Conservation (phyloP, 768 basidiomycete species). For the Pisolithus microcarpus region DNA sequence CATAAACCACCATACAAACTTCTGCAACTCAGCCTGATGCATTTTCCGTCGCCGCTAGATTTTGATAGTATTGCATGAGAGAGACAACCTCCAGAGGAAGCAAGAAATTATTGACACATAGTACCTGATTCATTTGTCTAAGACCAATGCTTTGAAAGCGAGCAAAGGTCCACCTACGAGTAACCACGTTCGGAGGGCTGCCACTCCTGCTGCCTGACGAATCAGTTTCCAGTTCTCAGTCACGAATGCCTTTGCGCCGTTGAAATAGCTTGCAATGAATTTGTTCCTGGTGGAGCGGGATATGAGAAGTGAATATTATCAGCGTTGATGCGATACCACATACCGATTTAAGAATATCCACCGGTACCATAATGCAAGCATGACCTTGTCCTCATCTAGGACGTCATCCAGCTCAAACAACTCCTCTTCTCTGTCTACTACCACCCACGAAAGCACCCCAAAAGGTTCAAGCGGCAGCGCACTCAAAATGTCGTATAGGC, state of each 20-base stretch:
- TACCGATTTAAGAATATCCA: constrained; percentile 66
- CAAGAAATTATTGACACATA: constrained; percentile 50
- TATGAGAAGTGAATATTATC: neutral
- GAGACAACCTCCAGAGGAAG: constrained; percentile 41
- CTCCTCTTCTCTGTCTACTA: constrained; percentile 70
- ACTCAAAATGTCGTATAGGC: constrained; percentile 57
- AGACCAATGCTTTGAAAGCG: neutral
- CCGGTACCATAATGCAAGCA: constrained; percentile 69
- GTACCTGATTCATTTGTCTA: constrained; percentile 33
- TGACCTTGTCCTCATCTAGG: constrained; percentile 69
- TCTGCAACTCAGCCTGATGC: neutral
- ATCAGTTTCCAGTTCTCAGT: constrained; percentile 60
- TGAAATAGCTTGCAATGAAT: constrained; percentile 50
- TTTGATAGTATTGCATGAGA: constrained; percentile 49
- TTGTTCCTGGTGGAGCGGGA: constrained; percentile 30
- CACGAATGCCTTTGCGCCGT: constrained; percentile 50
- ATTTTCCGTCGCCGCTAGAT: constrained; percentile 28
- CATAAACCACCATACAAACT: neutral
- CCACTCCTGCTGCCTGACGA: constrained; percentile 61
- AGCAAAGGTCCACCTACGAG: constrained; percentile 34
- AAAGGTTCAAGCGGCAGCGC: constrained; percentile 53
- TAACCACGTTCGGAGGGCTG: constrained; percentile 54
- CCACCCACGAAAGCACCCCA: constrained; percentile 61
- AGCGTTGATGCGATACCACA: constrained; percentile 5
- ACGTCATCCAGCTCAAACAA: constrained; percentile 67